These are phyloP conservation scores for Vanrija humicola DNA, from an alignment of 1,284 basidiomycete species.

Conservation along the genomic window DNA sequence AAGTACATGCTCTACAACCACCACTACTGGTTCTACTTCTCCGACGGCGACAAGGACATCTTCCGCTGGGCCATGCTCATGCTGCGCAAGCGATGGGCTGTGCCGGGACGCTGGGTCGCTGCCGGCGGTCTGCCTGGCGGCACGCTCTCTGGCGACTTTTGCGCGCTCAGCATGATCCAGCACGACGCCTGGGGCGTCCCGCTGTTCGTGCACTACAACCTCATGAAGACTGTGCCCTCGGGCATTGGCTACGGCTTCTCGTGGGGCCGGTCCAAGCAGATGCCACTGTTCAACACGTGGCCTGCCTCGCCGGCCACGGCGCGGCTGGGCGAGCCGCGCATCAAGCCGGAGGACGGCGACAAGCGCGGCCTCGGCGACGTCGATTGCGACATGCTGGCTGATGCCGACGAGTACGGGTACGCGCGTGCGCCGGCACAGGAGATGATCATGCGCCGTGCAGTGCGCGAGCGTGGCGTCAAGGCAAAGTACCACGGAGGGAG, in stretches of 20 bases:
- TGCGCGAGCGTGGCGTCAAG: slow-evolving; percentile 45
- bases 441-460: slow-evolving; percentile 42
- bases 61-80: slow-evolving; percentile 53
- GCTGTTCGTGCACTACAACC: slow-evolving; percentile 52
- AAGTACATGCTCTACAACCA: slow-evolving; percentile 51
- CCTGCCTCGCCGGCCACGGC: slow-evolving; percentile 32
- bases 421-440: slow-evolving; percentile 41
- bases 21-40: slow-evolving; percentile 51
- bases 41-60: slow-evolving; percentile 55
- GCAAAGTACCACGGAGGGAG: slow-evolving; percentile 45
- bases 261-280: slow-evolving; percentile 49
- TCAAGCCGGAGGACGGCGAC: slow-evolving; percentile 30
- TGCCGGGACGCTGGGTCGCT: slow-evolving; percentile 52
- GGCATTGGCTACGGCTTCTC: slow-evolving; percentile 45
- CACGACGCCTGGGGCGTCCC: slow-evolving; percentile 50
- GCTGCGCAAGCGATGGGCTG: slow-evolving; percentile 54
- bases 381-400: slow-evolving; percentile 52
- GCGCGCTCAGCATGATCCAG: slow-evolving; percentile 52
- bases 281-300: slow-evolving; percentile 41
- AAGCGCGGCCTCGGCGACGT: slow-evolving; percentile 42
- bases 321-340: slow-evolving; percentile 28
- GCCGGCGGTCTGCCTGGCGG: slow-evolving; percentile 46
- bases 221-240: slow-evolving; percentile 52
- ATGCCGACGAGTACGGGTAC: slow-evolving; percentile 46
- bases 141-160: slow-evolving; percentile 44